These are phyloP conservation scores for Colletotrichum liaoningense DNA, from an alignment of 2,329 filamentous ascomycete species.

Conservation along the genomic window DNA sequence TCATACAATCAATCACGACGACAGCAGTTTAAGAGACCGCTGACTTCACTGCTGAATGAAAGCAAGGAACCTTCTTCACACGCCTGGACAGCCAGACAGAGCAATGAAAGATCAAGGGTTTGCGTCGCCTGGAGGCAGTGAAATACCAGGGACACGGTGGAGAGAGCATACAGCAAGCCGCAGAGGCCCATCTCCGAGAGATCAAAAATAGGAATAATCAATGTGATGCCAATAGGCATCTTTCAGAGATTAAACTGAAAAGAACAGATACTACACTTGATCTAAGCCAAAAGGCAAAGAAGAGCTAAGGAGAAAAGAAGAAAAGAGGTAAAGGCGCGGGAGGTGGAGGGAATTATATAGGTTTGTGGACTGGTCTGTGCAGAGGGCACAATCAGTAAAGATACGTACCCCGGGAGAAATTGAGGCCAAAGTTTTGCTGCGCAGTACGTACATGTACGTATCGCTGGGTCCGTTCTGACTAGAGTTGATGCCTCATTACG, in stretches of 20 bases:
- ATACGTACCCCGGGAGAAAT: constrained; percentile 11
- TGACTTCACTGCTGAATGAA: background rate
- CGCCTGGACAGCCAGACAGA: constrained; percentile 57
- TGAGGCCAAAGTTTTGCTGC: background rate
- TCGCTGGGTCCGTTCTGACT: background rate
- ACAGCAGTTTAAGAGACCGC: background rate
- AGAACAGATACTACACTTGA: constrained; percentile 86
- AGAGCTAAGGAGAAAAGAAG: constrained; percentile 44
- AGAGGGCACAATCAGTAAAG: background rate
- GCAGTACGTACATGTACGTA: background rate
- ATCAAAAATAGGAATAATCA: constrained; percentile 81
- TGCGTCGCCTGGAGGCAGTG: constrained; percentile 78
- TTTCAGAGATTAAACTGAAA: constrained; percentile 88
- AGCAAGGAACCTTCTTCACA: constrained; percentile 62
- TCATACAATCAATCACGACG: background rate
- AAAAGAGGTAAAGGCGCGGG: constrained; percentile 42
- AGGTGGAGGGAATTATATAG: background rate
- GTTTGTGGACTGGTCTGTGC: constrained; percentile 8
- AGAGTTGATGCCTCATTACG: background rate
- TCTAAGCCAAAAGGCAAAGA: constrained; percentile 65
- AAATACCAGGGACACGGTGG: constrained; percentile 78
- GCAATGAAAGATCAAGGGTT: constrained; percentile 70
- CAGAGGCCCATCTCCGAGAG: constrained; percentile 61
- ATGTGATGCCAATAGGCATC: constrained; percentile 70
- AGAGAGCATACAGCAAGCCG: constrained; percentile 71